Evolutionary conservation across 2,329 filamentous ascomycete species (phyloP).

Genomic region (Elsinoe batatas): DNA sequence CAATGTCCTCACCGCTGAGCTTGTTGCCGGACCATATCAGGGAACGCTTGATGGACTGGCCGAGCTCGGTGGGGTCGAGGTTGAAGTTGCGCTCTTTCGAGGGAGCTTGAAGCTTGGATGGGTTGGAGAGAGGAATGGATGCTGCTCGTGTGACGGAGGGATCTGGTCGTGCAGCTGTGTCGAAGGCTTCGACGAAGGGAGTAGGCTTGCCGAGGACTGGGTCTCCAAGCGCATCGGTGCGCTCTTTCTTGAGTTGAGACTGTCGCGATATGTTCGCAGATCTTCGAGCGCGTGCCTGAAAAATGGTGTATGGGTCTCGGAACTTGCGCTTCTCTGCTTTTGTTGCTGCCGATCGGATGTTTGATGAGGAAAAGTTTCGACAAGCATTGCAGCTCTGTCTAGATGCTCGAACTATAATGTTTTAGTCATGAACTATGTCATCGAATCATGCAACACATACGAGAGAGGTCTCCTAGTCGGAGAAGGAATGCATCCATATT

Average conservation of each 20-base stretch:
- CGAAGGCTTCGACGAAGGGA: slow-evolving; percentile 74
- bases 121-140: slow-evolving; percentile 18
- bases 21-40: slow-evolving; percentile 9
- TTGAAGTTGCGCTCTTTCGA: slow-evolving; percentile 60
- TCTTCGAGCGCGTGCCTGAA: slow-evolving; percentile 74
- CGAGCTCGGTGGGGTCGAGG: slow-evolving; percentile 57
- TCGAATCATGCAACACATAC: not conserved
- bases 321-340: slow-evolving; percentile 53
- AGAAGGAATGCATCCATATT: slow-evolving; percentile 7
- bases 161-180: slow-evolving; percentile 43
- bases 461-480: slow-evolving; percentile 2
- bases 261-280: slow-evolving; percentile 71
- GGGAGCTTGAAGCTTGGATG: slow-evolving; percentile 12
- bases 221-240: slow-evolving; percentile 59
- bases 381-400: slow-evolving; percentile 14
- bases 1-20: not conserved
- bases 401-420: not conserved
- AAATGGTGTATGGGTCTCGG: slow-evolving; percentile 72
- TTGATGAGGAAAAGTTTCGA: slow-evolving; percentile 50
- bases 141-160: slow-evolving; percentile 8
- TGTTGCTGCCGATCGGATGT: slow-evolving; percentile 48
- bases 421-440: not conserved
- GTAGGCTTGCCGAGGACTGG: slow-evolving; percentile 71
- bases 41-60: slow-evolving; percentile 56
- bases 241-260: slow-evolving; percentile 55